These are phyloP conservation scores for Globisporangium rhizosaccharum DNA, from an alignment of 352 stramenopile species.

Conservation along the genomic window DNA sequence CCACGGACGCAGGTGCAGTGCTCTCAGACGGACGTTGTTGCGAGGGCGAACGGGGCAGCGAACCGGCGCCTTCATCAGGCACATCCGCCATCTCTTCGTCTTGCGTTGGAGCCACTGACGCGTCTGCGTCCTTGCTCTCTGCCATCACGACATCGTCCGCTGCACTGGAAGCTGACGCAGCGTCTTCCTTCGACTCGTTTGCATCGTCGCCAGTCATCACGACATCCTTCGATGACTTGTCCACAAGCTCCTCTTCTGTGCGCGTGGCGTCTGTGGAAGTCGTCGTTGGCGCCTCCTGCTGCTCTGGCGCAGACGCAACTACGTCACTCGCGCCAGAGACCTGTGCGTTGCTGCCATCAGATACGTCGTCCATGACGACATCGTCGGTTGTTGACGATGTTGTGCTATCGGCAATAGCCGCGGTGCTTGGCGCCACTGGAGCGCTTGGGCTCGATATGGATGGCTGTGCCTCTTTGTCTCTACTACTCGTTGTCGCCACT, in stretches of 20 bases:
- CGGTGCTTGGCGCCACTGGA: neutral
- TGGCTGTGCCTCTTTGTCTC: neutral
- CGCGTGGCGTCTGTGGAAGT: too few relatives aligned
- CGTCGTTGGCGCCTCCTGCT: too few relatives aligned
- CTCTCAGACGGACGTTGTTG: too few relatives aligned
- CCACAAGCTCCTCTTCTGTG: too few relatives aligned
- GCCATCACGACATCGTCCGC: neutral
- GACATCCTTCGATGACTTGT: too few relatives aligned
- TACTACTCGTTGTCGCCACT: neutral
- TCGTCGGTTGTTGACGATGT: neutral
- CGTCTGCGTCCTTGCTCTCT: conserved; percentile 1
- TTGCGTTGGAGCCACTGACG: neutral
- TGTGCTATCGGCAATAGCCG: neutral
- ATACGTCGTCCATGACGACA: neutral
- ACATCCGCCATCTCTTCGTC: neutral
- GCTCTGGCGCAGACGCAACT: too few relatives aligned
- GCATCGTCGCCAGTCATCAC: too few relatives aligned
- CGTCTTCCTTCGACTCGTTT: neutral
- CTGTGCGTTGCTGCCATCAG: neutral
- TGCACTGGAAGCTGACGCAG: neutral
- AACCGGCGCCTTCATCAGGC: too few relatives aligned
- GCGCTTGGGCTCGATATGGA: neutral
- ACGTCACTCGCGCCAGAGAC: too few relatives aligned
- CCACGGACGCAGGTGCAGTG: too few relatives aligned
- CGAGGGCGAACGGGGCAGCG: too few relatives aligned